Evolutionary conservation across 345 rosid species (phyloP).

Genomic region (Nasturtium officinale): DNA sequence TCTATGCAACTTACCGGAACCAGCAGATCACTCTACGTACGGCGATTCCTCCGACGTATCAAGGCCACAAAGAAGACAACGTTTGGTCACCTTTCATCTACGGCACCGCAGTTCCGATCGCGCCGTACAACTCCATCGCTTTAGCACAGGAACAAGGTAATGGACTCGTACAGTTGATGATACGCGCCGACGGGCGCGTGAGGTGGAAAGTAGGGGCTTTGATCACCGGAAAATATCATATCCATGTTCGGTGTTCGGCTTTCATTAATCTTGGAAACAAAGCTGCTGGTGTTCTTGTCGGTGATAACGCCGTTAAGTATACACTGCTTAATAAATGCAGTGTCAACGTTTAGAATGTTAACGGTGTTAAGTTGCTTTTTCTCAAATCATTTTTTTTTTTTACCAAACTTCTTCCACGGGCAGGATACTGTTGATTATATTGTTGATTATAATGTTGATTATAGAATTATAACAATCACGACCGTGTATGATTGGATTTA

Average conservation of each 20-base stretch:
- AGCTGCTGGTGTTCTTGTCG: conserved; percentile 57
- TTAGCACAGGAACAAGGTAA: conserved; percentile 55
- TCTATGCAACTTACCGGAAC: conserved; percentile 70
- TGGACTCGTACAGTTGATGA: conserved; percentile 52
- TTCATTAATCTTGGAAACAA: conserved; percentile 56
- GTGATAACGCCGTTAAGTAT: conserved; percentile 79
- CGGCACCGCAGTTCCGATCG: conserved; percentile 72
- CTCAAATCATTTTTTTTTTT: conserved; percentile 4
- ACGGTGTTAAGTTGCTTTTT: conserved; percentile 34
- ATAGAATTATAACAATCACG: conserved; percentile 30
- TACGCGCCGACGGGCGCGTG: conserved; percentile 85
- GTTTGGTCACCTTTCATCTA: conserved; percentile 82
- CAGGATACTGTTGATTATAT: background rate
- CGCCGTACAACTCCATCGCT: conserved; percentile 65
- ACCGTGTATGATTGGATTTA: conserved; percentile 22
- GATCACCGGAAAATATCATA: conserved; percentile 61
- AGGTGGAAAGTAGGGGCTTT: conserved; percentile 79
- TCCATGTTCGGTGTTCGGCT: conserved; percentile 68
- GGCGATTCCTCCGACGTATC: conserved; percentile 56
- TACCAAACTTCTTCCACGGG: conserved; percentile 33
- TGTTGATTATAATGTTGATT: too few relatives aligned
- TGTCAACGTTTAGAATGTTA: conserved; percentile 59
- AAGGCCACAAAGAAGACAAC: conserved; percentile 59
- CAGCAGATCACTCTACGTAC: conserved; percentile 84
- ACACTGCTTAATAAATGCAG: conserved; percentile 56